Conservation (phyloP, 306 rosid species). For the Abrus precatorius region DNA sequence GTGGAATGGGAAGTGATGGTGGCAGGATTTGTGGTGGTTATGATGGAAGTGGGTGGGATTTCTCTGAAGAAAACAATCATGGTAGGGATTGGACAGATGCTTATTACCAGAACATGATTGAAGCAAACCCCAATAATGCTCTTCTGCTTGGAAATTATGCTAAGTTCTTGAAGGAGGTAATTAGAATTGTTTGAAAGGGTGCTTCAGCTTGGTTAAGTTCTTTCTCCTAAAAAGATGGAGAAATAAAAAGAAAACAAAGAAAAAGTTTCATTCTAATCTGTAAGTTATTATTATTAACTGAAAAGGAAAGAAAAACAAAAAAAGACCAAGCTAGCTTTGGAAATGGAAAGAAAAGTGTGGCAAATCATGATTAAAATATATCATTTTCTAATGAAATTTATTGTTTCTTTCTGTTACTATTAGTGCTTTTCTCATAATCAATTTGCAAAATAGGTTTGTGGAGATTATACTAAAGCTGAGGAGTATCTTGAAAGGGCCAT, state of each 20-base stretch:
- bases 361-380: neutral
- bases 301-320: neutral
- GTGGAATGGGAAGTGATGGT: constrained; percentile 67
- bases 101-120: constrained; percentile 78
- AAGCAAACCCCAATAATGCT: constrained; percentile 80
- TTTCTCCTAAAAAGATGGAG: neutral
- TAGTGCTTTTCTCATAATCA: neutral
- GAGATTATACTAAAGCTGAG: constrained; percentile 78
- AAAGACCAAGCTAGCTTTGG: neutral
- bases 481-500: constrained; percentile 85
- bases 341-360: constrained; percentile 13
- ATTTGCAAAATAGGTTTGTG: constrained; percentile 66
- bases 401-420: constrained; percentile 2
- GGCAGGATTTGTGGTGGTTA: constrained; percentile 61
- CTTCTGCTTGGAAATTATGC: constrained; percentile 92
- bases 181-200: neutral
- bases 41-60: constrained; percentile 52
- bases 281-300: neutral
- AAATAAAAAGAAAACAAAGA: neutral
- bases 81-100: constrained; percentile 67
- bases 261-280: neutral
- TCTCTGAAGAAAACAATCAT: constrained; percentile 54
- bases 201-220: constrained; percentile 5
- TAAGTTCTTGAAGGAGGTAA: constrained; percentile 84
- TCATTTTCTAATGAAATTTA: constrained; percentile 13